Base-by-base conservation (phyloP, 2,329 filamentous ascomycete species). In the Beauveria sp. region DNA sequence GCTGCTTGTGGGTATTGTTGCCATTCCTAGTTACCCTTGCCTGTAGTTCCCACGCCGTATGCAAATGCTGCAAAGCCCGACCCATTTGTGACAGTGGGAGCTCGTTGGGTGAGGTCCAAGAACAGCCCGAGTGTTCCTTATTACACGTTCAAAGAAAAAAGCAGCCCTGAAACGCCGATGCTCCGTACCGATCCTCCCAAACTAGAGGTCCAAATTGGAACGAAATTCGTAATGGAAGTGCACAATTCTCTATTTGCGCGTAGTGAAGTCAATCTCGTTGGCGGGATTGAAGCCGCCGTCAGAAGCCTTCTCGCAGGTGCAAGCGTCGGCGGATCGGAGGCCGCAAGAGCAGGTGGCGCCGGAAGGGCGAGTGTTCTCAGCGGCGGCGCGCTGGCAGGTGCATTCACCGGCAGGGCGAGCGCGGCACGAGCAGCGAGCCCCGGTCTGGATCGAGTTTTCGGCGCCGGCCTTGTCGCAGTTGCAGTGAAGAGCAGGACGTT, bases 261-360 rank as follows among this genome's bases (percentile, higher is more conserved):
- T 91, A 43, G 92, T 97, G 72, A 96, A 97, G 75, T 97, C 93
- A 55, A 83, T 90, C 84, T 97, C 93, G 67, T 88, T 81, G 31
- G 74, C 73, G 52, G 85, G 82, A 66, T 88, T 84, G 63, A 81
- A 80, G 45, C 83, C 83, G 60, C 85, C 82, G 66, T 83, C 82
- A 54, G 83, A 73, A 20, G 84, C 84, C 74, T 90, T 93, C 75
- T 91, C 88, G 73, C 92, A 96, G n/a, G 89, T 95, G 77, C 91
- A 95, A 26, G 83, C 86, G 71, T 79, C 86, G 67, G 85, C 82
- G 61, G 88, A 83, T 63, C 92, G 83, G 73, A 87, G 82, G 65
- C 93, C 93, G 73, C 93, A 96, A 8, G 84, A 79, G 73, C 93
- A 96, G 5, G 88, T 82, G 48, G 79, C 77, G 20, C 88, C 88